Base-by-base conservation (phyloP, 768 basidiomycete species). In the Psilocybe subaeruginosa region DNA sequence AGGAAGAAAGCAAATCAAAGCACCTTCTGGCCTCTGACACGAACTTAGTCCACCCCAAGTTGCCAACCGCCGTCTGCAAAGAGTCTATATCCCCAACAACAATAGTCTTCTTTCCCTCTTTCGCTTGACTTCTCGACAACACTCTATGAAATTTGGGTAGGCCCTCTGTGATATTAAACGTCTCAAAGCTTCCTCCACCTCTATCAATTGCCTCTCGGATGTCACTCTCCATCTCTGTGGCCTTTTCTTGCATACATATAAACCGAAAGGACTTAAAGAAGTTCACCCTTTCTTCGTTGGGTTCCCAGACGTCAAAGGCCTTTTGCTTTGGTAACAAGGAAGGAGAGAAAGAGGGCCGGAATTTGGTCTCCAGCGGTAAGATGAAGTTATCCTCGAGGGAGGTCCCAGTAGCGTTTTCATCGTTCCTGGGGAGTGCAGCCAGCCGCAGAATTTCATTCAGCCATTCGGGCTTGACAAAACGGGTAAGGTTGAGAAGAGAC, bases 391-490 rank as follows among this genome's bases (percentile, higher is more conserved):
- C 70, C 67, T 90, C 88, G 7, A 90, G 74, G 1, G 77, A 69
- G n/a, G 71, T 64, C 0, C 74, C 73, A 47, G 68, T 73, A 8
- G 74, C 69, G 2, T 73, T 68, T 41, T 82, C 72, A 2, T 68
- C 62, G 12, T 73, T 70, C 3, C 69, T 69, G 3, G 75, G 71
- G 9, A 77, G 65, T 16, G 66, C 72, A 7, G 86, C 86, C 0
- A 85, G 75, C 2, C 81, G 79, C 31, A 92, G 61, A 31, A 91
- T 68, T 58, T 91, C 86, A 6, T 73, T 71, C 27, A 92, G 72
- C 91, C 91, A 93, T 50, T 88, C 86, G 0, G 81, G 77, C 59
- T 79, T 91, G 33, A 89, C 89, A 51, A 92, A 81, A 9, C 80
- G 78, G 12, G 82, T 78, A 0, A 82, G 76, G 3, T 83, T 82